These are phyloP conservation scores for Dipteronia sinensis DNA, from an alignment of 345 rosid species.

Conservation along the genomic window DNA sequence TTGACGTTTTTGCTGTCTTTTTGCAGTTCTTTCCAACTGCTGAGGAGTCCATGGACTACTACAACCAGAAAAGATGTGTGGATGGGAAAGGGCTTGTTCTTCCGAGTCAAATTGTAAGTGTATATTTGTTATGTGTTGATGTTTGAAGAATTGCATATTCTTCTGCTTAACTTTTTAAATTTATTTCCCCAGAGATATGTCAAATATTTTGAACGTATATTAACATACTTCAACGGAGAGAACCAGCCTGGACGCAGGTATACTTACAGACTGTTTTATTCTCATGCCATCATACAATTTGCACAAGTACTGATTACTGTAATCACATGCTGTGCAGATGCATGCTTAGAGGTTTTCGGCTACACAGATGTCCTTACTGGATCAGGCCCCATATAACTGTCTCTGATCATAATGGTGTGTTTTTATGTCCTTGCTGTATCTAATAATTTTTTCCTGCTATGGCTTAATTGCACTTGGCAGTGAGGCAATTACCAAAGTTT, in stretches of 20 bases:
- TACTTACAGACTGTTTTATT: conserved; percentile 18
- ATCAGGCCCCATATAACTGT: conserved; percentile 80
- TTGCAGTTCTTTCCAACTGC: conserved; percentile 91
- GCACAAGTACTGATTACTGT: conserved; percentile 18
- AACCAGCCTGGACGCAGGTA: conserved; percentile 81
- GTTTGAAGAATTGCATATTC: conserved; percentile 4
- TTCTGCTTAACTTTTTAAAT: conserved; percentile 8
- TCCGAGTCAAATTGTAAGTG: conserved; percentile 87
- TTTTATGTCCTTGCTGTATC: conserved; percentile 10
- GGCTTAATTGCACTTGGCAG: neutral
- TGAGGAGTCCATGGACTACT: conserved; percentile 85
- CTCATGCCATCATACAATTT: conserved; percentile 7
- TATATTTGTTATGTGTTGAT: conserved; percentile 3
- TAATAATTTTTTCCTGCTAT: neutral
- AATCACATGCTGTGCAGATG: conserved; percentile 46
- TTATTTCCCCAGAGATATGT: conserved; percentile 63
- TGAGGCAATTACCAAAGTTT: neutral
- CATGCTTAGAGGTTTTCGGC: conserved; percentile 90
- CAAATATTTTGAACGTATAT: conserved; percentile 70
- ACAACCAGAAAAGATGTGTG: conserved; percentile 82
- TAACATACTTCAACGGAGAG: conserved; percentile 81
- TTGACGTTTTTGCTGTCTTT: conserved; percentile 14
- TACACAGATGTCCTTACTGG: conserved; percentile 89
- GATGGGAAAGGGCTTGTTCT: conserved; percentile 87
- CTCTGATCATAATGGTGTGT: conserved; percentile 71